Evolutionary conservation across 2,329 filamentous ascomycete genomes (phyloP), one percentile per base, ranked within the genome.

Genomic region (Canariomyces notabilis): DNA sequence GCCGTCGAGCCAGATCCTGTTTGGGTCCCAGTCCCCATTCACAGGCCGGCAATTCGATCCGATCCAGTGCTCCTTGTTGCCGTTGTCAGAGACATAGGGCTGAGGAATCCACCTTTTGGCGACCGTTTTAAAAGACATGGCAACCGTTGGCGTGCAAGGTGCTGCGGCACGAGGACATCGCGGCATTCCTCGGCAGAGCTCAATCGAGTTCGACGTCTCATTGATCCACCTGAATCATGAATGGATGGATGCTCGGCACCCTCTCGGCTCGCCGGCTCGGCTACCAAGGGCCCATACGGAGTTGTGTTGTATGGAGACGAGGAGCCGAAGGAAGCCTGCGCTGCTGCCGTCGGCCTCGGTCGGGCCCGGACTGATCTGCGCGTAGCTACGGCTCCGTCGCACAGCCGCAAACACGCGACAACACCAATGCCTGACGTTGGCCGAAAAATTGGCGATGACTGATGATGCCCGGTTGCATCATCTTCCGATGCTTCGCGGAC

Each of bases 311-410:
- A n/a, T 29, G 22, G 37, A 39, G 18, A 22, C 21, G 37, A 22
- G 37, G 18, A 26, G 37, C 37, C 37, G 22, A 39, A 39, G 37
- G 18, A 31, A 29, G 37, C 37, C 37, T 18, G 19, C 22, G 15
- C 37, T 39, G 15, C 37, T 39, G 29, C 37, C 37, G 34, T 36
- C 42, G 33, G 42, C 32, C 42, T 22, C 21, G 36, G 21, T 6
- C 42, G 32, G 34, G 32, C 34, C 42, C 42, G 34, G 42, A 37
- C 36, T 44, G 42, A 44, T 44, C 42, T 44, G 14, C 26, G 33
- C 42, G 14, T 43, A 39, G 23, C 35, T 21, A 37, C 35, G 23
- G n/a, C n/a, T 21, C 21, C 18, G 37, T 21, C 37, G 29, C 37
- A 39, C 37, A 39, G n/a, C 21, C 26, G 26, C 4, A 8, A 12